Evolutionary conservation across 345 rosid genomes (phyloP).

Genomic region (Zanthoxylum bungeanum): DNA sequence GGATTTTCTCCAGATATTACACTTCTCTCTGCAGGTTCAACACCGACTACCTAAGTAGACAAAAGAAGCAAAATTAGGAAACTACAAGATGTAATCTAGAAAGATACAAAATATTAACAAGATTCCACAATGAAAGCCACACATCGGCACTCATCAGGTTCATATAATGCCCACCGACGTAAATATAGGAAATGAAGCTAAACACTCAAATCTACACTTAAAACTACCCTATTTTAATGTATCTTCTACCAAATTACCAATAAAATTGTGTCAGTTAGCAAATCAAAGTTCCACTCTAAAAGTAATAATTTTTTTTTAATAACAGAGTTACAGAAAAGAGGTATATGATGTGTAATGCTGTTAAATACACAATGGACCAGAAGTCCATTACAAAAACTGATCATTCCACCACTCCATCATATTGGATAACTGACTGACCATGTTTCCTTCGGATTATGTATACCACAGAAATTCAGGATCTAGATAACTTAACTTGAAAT

Average conservation of each 20-base stretch:
- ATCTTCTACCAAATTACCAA: not conserved
- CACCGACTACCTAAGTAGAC: constrained; percentile 69
- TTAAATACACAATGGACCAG: too few species aligned
- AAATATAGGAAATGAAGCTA: not conserved
- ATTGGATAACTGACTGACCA: not conserved
- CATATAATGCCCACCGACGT: not conserved
- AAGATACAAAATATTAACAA: constrained; percentile 1
- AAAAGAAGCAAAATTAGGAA: constrained; percentile 9
- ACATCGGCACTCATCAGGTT: not conserved
- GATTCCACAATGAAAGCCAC: not conserved
- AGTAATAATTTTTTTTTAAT: too few species aligned
- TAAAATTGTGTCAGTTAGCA: not conserved
- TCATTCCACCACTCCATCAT: too few species aligned
- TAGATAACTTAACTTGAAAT: not conserved
- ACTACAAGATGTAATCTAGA: not conserved
- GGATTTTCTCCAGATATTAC: constrained; percentile 78
- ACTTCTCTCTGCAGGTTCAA: constrained; percentile 96
- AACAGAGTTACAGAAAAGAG: too few species aligned
- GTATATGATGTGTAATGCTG: too few species aligned
- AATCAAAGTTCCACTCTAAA: not conserved
- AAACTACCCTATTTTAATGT: not conserved
- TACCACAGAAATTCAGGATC: not conserved
- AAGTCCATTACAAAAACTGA: too few species aligned
- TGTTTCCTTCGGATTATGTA: not conserved
- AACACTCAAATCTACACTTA: not conserved